A percentile compares a stretch with the other conserved stretches of the same genome.
These are phyloP conservation scores for Verticillium klebahnii DNA, from an alignment of 2,329 filamentous ascomycete genomes.

Conservation along the genomic window DNA sequence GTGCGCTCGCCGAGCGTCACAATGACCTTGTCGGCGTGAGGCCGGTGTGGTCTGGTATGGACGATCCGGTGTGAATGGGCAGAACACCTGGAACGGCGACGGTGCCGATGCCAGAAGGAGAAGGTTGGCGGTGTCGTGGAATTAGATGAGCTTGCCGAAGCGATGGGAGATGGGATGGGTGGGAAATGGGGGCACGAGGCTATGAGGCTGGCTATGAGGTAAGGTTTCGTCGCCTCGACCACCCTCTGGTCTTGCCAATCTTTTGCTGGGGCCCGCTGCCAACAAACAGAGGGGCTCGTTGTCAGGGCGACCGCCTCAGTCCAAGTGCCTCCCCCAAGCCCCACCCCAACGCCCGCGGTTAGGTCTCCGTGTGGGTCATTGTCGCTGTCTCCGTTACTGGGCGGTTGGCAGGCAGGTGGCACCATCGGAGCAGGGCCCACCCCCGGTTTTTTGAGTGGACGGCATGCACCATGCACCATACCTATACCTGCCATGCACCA, in stretches of 20 bases:
- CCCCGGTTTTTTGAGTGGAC: not conserved
- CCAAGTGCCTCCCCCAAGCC: too few relatives aligned
- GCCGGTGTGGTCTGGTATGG: not conserved
- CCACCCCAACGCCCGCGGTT: too few relatives aligned
- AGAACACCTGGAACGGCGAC: not conserved
- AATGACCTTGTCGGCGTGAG: constrained; percentile 14
- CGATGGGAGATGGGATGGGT: not conserved
- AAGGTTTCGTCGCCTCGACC: not conserved
- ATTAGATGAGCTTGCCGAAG: not conserved
- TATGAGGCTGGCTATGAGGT: not conserved
- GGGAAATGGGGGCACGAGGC: not conserved
- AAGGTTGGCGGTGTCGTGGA: constrained; percentile 2
- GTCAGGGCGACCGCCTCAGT: constrained; percentile 10
- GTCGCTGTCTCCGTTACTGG: not conserved
- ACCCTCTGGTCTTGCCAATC: not conserved
- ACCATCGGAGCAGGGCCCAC: not conserved
- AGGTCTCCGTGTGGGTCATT: not conserved
- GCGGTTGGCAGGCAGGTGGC: not conserved
- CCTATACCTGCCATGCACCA: not conserved
- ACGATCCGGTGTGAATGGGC: not conserved
- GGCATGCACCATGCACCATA: not conserved
- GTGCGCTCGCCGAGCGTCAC: constrained; percentile 8
- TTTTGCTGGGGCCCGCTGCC: constrained; percentile 4
- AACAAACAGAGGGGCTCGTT: constrained; percentile 16
- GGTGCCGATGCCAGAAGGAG: not conserved